phyloP scores from a whole-genome alignment of 441 rosid species.

The Raphanus hybrid region DNA sequence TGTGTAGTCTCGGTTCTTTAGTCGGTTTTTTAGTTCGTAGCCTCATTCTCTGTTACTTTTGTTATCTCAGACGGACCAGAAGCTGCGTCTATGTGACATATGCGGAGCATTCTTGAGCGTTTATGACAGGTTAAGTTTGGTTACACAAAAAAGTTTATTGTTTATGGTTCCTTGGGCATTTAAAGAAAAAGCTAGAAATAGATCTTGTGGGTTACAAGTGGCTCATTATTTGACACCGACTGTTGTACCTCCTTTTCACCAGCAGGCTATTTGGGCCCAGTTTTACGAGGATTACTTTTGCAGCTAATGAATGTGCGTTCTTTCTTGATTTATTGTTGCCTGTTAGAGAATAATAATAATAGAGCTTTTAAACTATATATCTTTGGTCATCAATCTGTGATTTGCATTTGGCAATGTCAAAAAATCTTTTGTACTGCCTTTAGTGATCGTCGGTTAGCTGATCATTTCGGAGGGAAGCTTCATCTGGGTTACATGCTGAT shows the following conservation, averaged over 20 bases:
- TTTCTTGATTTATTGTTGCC: slow-evolving; percentile 67
- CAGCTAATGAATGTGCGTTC: slow-evolving; percentile 99
- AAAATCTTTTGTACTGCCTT: slow-evolving; percentile 45
- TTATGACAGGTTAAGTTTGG: slow-evolving; percentile 83
- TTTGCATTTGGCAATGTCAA: slow-evolving; percentile 39
- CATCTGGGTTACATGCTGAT: slow-evolving; percentile 97
- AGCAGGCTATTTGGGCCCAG: slow-evolving; percentile 99
- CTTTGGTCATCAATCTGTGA: slow-evolving; percentile 35
- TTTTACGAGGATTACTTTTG: slow-evolving; percentile 99
- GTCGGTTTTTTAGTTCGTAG: background rate
- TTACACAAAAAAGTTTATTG: slow-evolving; percentile 22
- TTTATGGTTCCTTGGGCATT: slow-evolving; percentile 27
- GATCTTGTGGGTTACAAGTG: slow-evolving; percentile 77
- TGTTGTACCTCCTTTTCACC: slow-evolving; percentile 95
- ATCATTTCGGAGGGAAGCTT: slow-evolving; percentile 99
- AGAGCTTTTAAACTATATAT: slow-evolving; percentile 37
- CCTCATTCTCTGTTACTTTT: slow-evolving; percentile 28
- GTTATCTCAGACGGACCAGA: slow-evolving; percentile 93
- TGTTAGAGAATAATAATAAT: slow-evolving; percentile 54
- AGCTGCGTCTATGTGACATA: slow-evolving; percentile 98
- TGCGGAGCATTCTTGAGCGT: slow-evolving; percentile 99
- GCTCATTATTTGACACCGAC: slow-evolving; percentile 87
- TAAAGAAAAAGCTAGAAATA: slow-evolving; percentile 57
- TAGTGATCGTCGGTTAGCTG: slow-evolving; percentile 99
- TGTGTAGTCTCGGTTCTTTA: background rate